Percentiles rank a stretch among this genome's conserved stretches.
phyloP scores from a whole-genome alignment of 352 stramenopile genomes.

The Globisporangium paddicum region DNA sequence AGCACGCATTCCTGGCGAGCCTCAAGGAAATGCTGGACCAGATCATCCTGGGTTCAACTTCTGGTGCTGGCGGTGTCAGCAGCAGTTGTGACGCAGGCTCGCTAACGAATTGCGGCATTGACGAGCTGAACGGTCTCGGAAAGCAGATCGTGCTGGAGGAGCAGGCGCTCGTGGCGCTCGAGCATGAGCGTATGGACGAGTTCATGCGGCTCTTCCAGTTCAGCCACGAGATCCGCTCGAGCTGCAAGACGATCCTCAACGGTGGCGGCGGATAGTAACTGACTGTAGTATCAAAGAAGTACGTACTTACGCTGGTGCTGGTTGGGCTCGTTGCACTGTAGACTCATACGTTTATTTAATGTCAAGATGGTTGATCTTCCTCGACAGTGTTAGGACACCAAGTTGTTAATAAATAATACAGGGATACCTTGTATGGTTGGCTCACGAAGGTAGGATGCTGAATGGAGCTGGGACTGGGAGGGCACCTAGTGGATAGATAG shows the following conservation, averaged over 20 bases:
- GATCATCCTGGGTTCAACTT: not conserved
- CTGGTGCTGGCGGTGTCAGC: not conserved
- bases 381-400: not conserved
- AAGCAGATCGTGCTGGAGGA: slow-evolving; percentile 17
- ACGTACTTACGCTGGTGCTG: too few species aligned
- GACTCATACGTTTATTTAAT: slow-evolving; percentile 3
- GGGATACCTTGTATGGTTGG: not conserved
- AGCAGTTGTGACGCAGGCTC: not conserved
- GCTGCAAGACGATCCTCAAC: slow-evolving; percentile 9
- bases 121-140: slow-evolving; percentile 13
- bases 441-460: too few species aligned
- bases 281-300: not conserved
- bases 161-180: slow-evolving; percentile 17
- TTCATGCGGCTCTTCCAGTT: slow-evolving; percentile 26
- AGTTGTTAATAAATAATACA: not conserved
- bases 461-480: not conserved
- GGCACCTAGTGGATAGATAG: slow-evolving; percentile 5
- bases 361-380: not conserved
- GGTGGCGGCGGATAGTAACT: not conserved
- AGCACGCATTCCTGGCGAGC: not conserved
- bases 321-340: not conserved
- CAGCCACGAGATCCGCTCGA: slow-evolving; percentile 16
- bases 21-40: slow-evolving; percentile 4
- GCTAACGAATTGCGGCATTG: not conserved
- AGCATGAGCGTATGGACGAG: slow-evolving; percentile 15